A percentile compares a stretch with the other conserved stretches of the same genome.
phyloP scores from a whole-genome alignment of 441 rosid genomes.

The Croton setiger region DNA sequence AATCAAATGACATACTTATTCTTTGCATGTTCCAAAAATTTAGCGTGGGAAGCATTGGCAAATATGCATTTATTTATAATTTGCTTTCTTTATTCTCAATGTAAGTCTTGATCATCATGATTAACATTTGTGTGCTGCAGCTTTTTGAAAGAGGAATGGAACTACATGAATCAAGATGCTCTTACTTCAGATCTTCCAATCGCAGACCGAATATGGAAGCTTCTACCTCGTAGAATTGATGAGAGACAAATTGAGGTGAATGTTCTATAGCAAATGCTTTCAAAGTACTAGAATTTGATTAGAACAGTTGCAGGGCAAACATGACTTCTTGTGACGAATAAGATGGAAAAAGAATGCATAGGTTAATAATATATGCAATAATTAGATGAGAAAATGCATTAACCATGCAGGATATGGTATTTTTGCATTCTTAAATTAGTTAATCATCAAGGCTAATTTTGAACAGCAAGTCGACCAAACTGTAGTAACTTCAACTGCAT shows the following conservation, averaged over 20 bases:
- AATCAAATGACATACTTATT: background rate
- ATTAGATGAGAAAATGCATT: background rate
- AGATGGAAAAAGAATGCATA: no score
- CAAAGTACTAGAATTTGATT: background rate
- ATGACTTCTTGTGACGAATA: background rate
- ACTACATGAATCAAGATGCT: conserved; percentile 45
- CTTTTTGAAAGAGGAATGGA: conserved; percentile 79
- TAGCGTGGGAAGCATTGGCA: conserved; percentile 1
- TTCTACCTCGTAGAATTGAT: conserved; percentile 53
- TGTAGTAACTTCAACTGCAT: background rate
- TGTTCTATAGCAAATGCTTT: conserved; percentile 7
- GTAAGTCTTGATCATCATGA: conserved; percentile 11
- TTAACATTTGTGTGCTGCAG: conserved; percentile 37
- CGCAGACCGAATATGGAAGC: conserved; percentile 54
- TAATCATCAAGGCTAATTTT: no score
- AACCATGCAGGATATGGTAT: background rate
- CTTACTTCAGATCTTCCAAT: conserved; percentile 54
- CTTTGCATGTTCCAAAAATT: background rate
- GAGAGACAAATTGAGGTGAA: conserved; percentile 42
- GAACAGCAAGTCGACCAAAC: no score
- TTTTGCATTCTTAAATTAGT: no score
- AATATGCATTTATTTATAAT: background rate
- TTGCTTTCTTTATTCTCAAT: conserved; percentile 7
- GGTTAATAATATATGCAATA: background rate
- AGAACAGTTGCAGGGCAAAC: background rate